Base-by-base conservation (phyloP, 2,329 filamentous ascomycete species). In the Aspergillus candidus region DNA sequence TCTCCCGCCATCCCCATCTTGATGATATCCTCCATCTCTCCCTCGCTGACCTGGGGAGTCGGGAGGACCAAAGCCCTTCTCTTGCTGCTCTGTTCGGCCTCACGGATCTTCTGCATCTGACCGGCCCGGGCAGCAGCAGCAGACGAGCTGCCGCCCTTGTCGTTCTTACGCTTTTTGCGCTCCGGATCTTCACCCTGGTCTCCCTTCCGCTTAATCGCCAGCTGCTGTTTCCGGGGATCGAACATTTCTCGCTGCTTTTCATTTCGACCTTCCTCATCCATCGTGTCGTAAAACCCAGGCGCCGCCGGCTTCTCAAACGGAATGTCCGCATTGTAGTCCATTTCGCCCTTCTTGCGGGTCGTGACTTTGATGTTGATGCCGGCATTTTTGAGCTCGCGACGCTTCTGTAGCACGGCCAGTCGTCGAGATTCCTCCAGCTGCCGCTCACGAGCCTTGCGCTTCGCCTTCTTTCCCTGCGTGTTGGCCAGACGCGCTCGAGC, bases 311-410 rank as follows among this genome's bases (percentile, higher is more conserved):
- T 96, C 67, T 98, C 93, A 54, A 98, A 97, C 0, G 93, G 93
- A 53, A 98, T 94, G 58, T 98, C 93, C 57, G 93, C 93, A 68
- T 98, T 98, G 74, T 98, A 98, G 68, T 98, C 93, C 88, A 98
- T 98, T 72, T 97, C 85, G 0, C 93, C 93, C 73, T 88, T 83
- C 73, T 97, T 97, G 48, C 86, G 82, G 11, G 86, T 93, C 3
- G 83, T 82, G 45, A 97, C 83, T 70, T 97, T 98, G 72, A 97
- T 89, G 66, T 98, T 98, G 70, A 98, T 97, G 38, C 93, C 93
- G 2, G 93, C 89, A 63, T 90, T 94, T 72, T 98, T 98, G 53
- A 98, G 80, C 70, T 98, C 93, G 56, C 93, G 82, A 32, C 93
- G 82, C 73, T 98, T 98, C 72, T 97, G 93, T 50, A 98, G 72